Evolutionary conservation across 2,329 filamentous ascomycete genomes (phyloP), one percentile per base, ranked within the genome.

Genomic region (Talaromyces sp.): DNA sequence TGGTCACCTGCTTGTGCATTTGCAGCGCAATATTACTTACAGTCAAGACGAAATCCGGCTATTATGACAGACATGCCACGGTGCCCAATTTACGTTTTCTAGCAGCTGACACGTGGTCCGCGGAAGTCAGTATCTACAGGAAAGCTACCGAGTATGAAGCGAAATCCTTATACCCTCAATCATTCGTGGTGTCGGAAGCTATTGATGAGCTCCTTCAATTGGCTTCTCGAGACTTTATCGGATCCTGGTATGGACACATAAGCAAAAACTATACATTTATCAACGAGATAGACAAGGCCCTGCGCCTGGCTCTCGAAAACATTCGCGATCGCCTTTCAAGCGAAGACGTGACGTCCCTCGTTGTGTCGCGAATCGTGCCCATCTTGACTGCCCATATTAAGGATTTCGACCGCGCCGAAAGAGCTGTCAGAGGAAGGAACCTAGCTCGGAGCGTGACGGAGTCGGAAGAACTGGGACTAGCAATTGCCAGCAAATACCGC

Each of bases 401-500:
- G 64, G 90, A 96, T 64, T 96, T 96, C 66, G 90, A 92, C 71
- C 86, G 94, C 63, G 94, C 94, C 0, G 94, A 99, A 76, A 84
- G 88, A 58, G 83, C 85, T 8, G 89, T 99, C 10, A 84, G 93
- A 56, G 95, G 95, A 11, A 89, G 86, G 70, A 90, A 96, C 73
- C 78, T 97, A 58, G 94, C 91, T 65, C 85, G 90, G 54, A 91
- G 88, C 63, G 86, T 99, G 57, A 97, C 95, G 2, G 94, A 99
- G 75, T 96, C 92, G 0, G 93, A 97, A 69, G 94, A 99, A 80
- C 79, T 99, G 66, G 92, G 97, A 72, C 80, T 96, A 64, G 94
- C 94, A 1, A 96, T 99, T 73, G 94, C 94, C n/a, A 87, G 84
- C 40, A 97, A 96, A 74, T 99, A 94, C 73, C 87, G 83, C 56